Evolutionary conservation across 768 basidiomycete species (phyloP).

Genomic region (Boletus insuetus): DNA sequence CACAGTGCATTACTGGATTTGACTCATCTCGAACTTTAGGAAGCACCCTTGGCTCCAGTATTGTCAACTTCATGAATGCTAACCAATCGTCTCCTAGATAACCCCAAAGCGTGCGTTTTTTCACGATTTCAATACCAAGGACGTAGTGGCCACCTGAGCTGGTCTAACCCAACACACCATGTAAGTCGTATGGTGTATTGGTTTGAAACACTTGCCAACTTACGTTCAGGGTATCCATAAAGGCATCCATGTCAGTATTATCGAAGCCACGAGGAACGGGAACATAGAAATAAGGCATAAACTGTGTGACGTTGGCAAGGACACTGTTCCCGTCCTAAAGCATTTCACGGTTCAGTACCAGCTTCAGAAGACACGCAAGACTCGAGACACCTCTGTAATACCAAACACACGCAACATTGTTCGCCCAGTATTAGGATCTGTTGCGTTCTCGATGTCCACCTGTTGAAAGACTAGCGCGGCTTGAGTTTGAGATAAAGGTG

Average conservation of each 20-base stretch:
- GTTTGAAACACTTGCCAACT: constrained; percentile 24
- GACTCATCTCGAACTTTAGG: constrained; percentile 92
- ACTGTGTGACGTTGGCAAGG: constrained; percentile 75
- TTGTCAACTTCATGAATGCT: constrained; percentile 83
- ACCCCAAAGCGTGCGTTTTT: constrained; percentile 79
- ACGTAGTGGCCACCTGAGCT: constrained; percentile 39
- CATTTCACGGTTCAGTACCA: neutral
- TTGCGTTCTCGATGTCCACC: constrained; percentile 83
- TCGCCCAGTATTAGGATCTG: constrained; percentile 38
- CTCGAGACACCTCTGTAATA: constrained; percentile 69
- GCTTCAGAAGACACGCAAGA: neutral
- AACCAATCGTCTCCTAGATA: constrained; percentile 79
- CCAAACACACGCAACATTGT: constrained; percentile 77
- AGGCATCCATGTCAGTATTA: constrained; percentile 59
- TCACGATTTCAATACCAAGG: constrained; percentile 52
- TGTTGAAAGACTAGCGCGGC: constrained; percentile 81
- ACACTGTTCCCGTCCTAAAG: constrained; percentile 83
- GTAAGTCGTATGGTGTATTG: neutral
- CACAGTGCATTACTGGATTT: neutral
- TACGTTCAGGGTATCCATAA: constrained; percentile 75
- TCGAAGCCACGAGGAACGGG: constrained; percentile 82
- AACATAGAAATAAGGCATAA: constrained; percentile 92
- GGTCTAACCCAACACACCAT: constrained; percentile 11
- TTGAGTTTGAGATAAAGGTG: neutral
- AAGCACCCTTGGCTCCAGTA: constrained; percentile 68